Evolutionary conservation across 495 filamentous ascomycete species (phyloP), one percentile per base, ranked within the genome.

Genomic region (Glonium stellatum): DNA sequence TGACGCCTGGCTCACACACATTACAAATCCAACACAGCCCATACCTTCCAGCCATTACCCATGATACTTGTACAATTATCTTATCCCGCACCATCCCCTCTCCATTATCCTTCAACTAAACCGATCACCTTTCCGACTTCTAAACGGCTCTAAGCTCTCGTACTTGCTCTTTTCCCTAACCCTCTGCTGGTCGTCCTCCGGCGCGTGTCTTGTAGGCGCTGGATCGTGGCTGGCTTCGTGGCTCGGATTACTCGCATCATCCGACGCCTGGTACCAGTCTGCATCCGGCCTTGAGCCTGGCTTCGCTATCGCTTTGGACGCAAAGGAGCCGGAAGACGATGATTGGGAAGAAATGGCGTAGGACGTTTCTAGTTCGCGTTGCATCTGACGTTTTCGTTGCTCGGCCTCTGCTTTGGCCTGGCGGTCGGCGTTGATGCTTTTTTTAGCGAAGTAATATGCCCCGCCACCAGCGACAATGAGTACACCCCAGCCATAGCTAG

Each of bases 401-500:
- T 87, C 81, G 36, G 84, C 82, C 60, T 89, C 82, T 55, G 87
- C 84, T 63, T 89, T 81, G 55, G 81, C 73, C 34, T 81, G 79
- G 42, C 90, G 87, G 75, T 96, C 89, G 63, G 87, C 88, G 67
- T 97, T 92, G 79, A 98, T 92, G 72, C 85, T 87, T 65, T 84
- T 80, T 79, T 98, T 98, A 56, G 93, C 95, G 73, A 96, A 96
- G 77, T 89, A 89, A 80, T 98, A 98, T 62, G 93, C 90, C 55
- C 82, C 92, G 69, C 89, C 93, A 69, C 92, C 93, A 58, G 88
- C 87, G 67, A 89, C 73, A 64, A 88, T 89, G 56, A 97, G 85
- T 60, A 85, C 73, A 54, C 87, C 91, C 92, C 88, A 96, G 65
- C 92, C 92, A 67, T 73, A 75, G 65, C 70, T 69, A 48, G 37